Evolutionary conservation across 148 eudicot species (phyloP), one percentile per base, ranked within the genome.

Genomic region (Vaccinium darrowii): DNA sequence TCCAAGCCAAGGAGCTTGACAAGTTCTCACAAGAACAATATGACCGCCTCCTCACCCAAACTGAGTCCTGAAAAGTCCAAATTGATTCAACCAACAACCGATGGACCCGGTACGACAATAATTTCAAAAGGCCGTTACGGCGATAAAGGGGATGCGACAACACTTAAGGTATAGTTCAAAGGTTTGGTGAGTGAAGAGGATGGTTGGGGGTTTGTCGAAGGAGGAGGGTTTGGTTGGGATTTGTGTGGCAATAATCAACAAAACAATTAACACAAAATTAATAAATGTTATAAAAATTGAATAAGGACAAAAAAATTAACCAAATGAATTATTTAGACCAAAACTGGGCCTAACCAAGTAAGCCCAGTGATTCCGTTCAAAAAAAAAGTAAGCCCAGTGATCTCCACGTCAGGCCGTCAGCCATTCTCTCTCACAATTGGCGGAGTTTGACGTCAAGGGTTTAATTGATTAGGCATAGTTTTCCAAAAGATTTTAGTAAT

Each of bases 101-200:
- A 58, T 89, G 91, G 36, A 83, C 92, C 85, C 95, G 90, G 7
- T 72, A 50, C 65, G 95, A 93, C 10, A 91, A 91, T 76, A 43
- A 86, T 4, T 87, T 87, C 54, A 85, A 84, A 86, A 56, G 87
- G 62, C 93, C 93, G 8, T 91, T 91, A 86, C 1, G 52, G 30
- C 11, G 57, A 23, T 33, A 33, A 33, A 33, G 36, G 36, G 36
- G 36, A 33, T 33, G 36, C 18, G 3, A 87, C 85, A 86, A 52
- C 82, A 49, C 88, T 86, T 85, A 92, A 93, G 91, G 88, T 94
- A 83, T 94, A 94, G 85, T 90, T 87, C 57, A 94, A 94, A 88
- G 97, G 95, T 11, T 80, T 91, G 86, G 77, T 91, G 83, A 75
- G 86, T n/a, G 89, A 88, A 33, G 92, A 91, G 90, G 80, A 74